These are phyloP conservation scores for Golubevia pallescens DNA, from an alignment of 1,284 basidiomycete genomes.

Conservation along the genomic window DNA sequence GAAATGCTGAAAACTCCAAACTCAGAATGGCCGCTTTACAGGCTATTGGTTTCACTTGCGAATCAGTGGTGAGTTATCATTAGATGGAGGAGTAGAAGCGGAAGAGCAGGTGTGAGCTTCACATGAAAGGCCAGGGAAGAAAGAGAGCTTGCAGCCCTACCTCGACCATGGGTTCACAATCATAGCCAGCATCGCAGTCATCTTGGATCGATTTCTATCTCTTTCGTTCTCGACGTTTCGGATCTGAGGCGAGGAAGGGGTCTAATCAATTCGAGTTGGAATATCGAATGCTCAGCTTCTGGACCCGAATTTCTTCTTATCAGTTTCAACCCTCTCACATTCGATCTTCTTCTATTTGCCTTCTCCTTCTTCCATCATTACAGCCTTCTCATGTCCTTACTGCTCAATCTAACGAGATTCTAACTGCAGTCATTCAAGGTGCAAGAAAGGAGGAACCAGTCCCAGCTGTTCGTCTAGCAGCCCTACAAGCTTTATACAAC, in stretches of 20 bases:
- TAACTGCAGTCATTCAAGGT: conserved; percentile 97
- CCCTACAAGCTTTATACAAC: conserved; percentile 90
- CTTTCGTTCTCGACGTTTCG: too few relatives aligned
- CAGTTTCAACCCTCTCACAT: too few relatives aligned
- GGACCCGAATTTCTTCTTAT: too few relatives aligned
- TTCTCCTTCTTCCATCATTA: conserved; percentile 11
- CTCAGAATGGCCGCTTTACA: conserved; percentile 88
- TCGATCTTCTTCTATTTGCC: conserved; percentile 6
- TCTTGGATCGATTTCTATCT: too few relatives aligned
- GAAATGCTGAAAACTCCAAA: conserved; percentile 77
- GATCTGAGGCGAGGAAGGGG: too few relatives aligned
- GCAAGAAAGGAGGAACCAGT: conserved; percentile 89
- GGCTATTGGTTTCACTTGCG: conserved; percentile 96
- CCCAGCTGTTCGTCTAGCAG: conserved; percentile 91
- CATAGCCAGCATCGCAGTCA: too few relatives aligned
- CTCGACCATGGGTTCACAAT: too few relatives aligned
- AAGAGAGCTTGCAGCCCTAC: too few relatives aligned
- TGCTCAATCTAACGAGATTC: conserved; percentile 91
- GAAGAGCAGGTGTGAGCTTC: too few relatives aligned
- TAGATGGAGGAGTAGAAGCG: neutral
- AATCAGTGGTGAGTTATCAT: conserved; percentile 77
- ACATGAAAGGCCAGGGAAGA: too few relatives aligned
- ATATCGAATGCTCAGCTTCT: too few relatives aligned
- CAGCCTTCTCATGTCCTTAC: conserved; percentile 90
- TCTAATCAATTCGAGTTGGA: too few relatives aligned